Percentiles rank a stretch among this genome's conserved stretches.
Conservation (phyloP, 2,329 filamentous ascomycete genomes). For the Cryphonectria nitschkei region DNA sequence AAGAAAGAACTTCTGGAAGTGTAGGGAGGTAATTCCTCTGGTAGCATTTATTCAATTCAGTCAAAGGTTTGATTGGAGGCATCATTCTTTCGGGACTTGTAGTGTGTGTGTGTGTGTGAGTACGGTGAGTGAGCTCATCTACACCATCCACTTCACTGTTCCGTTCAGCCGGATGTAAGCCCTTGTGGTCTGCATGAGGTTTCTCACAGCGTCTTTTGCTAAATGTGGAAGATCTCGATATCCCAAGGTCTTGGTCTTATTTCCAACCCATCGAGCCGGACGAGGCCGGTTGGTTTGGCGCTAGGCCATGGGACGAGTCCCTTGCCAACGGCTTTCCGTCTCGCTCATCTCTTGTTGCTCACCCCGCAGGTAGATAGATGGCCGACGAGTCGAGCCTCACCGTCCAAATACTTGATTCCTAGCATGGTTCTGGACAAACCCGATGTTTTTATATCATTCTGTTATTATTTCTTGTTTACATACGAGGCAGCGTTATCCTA, state of each 20-base stretch:
- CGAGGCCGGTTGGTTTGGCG: background rate
- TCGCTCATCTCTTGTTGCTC: too few species aligned
- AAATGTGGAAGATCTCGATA: background rate
- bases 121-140: conserved; percentile 10
- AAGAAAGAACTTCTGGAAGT: background rate
- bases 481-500: too few species aligned
- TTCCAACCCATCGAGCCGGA: background rate
- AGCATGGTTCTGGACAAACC: too few species aligned
- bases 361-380: too few species aligned
- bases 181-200: conserved; percentile 2
- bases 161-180: background rate
- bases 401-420: too few species aligned
- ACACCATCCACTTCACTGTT: background rate
- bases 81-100: background rate
- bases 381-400: too few species aligned
- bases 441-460: too few species aligned
- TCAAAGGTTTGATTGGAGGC: background rate
- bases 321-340: too few species aligned
- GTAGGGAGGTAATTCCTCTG: background rate
- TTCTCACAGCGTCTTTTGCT: background rate
- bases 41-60: background rate
- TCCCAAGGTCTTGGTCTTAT: background rate
- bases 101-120: background rate
- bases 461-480: too few species aligned
- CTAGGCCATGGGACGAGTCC: too few species aligned